Evolutionary conservation across 169 alveolate species (phyloP), one percentile per base, ranked within the genome.

Genomic region (Theileria sp.): DNA sequence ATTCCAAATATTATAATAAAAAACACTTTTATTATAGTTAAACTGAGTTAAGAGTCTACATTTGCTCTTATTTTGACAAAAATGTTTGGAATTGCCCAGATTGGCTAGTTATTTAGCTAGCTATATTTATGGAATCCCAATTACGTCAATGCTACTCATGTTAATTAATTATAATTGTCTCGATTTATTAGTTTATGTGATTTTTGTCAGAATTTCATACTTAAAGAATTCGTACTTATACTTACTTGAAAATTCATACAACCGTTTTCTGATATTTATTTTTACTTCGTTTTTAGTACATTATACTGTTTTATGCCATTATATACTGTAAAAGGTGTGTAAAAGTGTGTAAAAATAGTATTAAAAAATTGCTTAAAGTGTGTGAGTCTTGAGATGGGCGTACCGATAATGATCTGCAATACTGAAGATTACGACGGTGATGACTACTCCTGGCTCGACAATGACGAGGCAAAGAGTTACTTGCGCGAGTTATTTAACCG

Each of bases 391-490:
- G 75, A 38, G 38, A 66, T 66, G 75, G 75, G 54, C 62, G 21
- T 25, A 5, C 34, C 75, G 15, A 23, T 25, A 36, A 19, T 66
- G 25, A 25, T 19, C 10, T 38, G 34, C 21, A 66, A n/a, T 17
- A 6, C 13, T 21, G 34, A 66, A 25, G 75, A 66, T 21, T 6
- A 6, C 3, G 54, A 34, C 21, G 34, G 34, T 5, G 75, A 66
- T 8, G 67, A 58, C 28, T 66, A 66, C 60, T 66, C 75, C 15
- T 66, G 62, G 60, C 38, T 66, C 10, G 75, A 66, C 5, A 66
- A 66, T 23, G 75, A 66, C 25, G 75, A 66, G 54, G 75, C 75
- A 23, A 66, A 66, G 54, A 25, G 30, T 12, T 38, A 25, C 54
- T 25, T 66, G 38, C 26, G 75, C 25, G 75, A 66, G 25, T 25